Percentiles rank a stretch among this genome's conserved stretches.
These are phyloP conservation scores for Hanseniaspora lachancei DNA, from an alignment of 805 yeast genomes.

Conservation along the genomic window DNA sequence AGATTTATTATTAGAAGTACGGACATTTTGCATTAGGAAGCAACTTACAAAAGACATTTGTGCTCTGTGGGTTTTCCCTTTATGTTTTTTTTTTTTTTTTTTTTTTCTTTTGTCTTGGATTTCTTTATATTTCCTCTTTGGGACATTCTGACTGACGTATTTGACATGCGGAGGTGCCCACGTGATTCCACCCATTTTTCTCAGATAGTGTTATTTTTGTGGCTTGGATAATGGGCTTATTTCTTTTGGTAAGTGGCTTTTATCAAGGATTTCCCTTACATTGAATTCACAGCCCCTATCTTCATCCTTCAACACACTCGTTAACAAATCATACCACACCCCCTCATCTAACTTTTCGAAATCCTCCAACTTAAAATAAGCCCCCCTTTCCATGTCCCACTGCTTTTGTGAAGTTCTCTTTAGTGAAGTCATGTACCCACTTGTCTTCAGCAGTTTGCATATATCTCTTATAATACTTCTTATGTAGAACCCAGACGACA, in stretches of 20 bases:
- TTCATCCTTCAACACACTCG: slow-evolving; percentile 32
- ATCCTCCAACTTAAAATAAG: slow-evolving; percentile 54
- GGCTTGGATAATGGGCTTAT: not conserved
- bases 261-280: slow-evolving; percentile 29
- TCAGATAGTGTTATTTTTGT: not conserved
- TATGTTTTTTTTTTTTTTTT: no score
- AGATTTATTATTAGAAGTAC: no score
- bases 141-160: no score
- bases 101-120: no score
- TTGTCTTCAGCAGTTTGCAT: slow-evolving; percentile 66
- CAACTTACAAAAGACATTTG: no score
- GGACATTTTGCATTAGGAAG: no score
- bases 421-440: slow-evolving; percentile 79
- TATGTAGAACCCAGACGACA: slow-evolving; percentile 90
- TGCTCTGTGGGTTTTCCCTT: no score
- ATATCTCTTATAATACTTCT: slow-evolving; percentile 80
- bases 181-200: no score
- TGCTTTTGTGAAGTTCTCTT: slow-evolving; percentile 65
- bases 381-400: slow-evolving; percentile 62
- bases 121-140: no score
- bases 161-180: no score
- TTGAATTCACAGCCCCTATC: slow-evolving; percentile 33
- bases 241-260: slow-evolving; percentile 19
- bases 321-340: slow-evolving; percentile 57
- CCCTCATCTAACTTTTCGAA: slow-evolving; percentile 43